These are phyloP conservation scores for Lizonia empirigonia DNA, from an alignment of 2,329 filamentous ascomycete species.

Conservation along the genomic window DNA sequence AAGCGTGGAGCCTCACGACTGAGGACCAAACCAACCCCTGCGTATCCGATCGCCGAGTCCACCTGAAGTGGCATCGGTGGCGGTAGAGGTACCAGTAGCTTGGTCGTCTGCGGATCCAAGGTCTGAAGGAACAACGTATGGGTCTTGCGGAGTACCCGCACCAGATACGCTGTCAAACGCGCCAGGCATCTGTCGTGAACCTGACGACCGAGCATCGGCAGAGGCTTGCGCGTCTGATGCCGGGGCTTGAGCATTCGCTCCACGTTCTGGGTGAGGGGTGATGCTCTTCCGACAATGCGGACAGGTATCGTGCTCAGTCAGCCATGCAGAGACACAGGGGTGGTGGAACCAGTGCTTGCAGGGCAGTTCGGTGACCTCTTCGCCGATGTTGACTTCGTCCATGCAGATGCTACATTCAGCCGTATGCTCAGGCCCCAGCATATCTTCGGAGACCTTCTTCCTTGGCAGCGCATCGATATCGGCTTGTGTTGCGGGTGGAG, in stretches of 20 bases:
- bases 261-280: constrained; percentile 42
- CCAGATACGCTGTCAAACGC: constrained; percentile 30
- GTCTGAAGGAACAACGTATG: constrained; percentile 25
- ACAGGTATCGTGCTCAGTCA: constrained; percentile 90
- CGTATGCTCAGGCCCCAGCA: constrained; percentile 70
- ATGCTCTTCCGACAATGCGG: constrained; percentile 73
- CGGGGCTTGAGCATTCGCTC: constrained; percentile 22
- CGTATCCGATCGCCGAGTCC: constrained; percentile 39
- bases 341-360: constrained; percentile 96
- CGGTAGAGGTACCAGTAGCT: constrained; percentile 19
- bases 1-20: constrained; percentile 9
- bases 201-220: constrained; percentile 13
- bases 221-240: constrained; percentile 15
- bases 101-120: constrained; percentile 11
- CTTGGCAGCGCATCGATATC: constrained; percentile 77
- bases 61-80: constrained; percentile 15
- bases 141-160: constrained; percentile 27
- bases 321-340: constrained; percentile 79
- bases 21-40: constrained; percentile 44
- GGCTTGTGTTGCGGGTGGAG: constrained; percentile 76
- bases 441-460: constrained; percentile 69
- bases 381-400: constrained; percentile 75
- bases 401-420: constrained; percentile 95
- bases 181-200: constrained; percentile 36
- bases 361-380: constrained; percentile 77